phyloP scores from a whole-genome alignment of 768 basidiomycete species.

The Calocybe indica region DNA sequence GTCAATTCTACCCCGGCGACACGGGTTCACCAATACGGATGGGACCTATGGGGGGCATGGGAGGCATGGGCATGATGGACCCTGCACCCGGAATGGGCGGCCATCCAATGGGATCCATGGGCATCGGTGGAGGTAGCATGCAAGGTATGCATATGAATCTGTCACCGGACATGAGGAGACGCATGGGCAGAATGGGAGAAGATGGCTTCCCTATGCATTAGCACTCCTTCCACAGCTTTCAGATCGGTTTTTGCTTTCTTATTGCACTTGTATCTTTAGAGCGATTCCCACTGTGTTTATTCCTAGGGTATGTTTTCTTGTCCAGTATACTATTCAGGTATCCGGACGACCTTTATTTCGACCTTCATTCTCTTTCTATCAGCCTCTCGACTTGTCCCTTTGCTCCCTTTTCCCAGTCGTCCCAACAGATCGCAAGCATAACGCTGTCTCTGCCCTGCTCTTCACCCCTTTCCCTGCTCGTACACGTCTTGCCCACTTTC shows the following conservation, averaged over 20 bases:
- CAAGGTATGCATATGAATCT: conserved; percentile 20
- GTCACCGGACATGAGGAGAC: conserved; percentile 17
- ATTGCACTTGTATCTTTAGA: too few species aligned
- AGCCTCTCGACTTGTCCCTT: conserved; percentile 26
- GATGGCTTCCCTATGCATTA: conserved; percentile 23
- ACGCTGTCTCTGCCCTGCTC: conserved; percentile 32
- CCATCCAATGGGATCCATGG: conserved; percentile 4
- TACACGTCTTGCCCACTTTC: conserved; percentile 21
- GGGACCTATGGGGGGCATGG: conserved; percentile 20
- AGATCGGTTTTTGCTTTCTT: too few species aligned
- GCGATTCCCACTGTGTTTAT: too few species aligned
- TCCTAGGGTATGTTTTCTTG: too few species aligned
- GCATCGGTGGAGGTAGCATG: conserved; percentile 5
- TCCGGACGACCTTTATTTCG: background rate
- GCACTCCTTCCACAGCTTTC: conserved; percentile 4
- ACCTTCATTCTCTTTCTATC: conserved; percentile 19
- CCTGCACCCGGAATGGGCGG: conserved; percentile 12
- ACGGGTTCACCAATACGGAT: conserved; percentile 29
- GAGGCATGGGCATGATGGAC: conserved; percentile 20
- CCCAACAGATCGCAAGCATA: conserved; percentile 36
- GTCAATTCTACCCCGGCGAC: conserved; percentile 25
- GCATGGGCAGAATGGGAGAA: conserved; percentile 24
- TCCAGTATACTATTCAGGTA: too few species aligned
- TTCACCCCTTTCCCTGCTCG: conserved; percentile 19
- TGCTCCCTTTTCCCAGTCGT: conserved; percentile 46